Conservation (phyloP, 306 rosid genomes). For the Abrus precatorius region DNA sequence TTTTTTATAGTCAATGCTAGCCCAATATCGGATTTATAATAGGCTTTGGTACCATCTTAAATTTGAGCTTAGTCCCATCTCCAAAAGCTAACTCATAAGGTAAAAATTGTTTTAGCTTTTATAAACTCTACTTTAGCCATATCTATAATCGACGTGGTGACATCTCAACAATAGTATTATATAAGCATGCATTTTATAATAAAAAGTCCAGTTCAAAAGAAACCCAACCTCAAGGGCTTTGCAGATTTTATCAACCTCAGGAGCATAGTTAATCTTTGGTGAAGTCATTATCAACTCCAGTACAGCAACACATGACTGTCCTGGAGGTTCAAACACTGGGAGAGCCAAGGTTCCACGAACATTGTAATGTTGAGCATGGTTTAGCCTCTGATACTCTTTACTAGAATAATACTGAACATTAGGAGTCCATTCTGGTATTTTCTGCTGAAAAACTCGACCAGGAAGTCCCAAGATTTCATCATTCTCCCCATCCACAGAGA, state of each 20-base stretch:
- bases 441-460: constrained; percentile 85
- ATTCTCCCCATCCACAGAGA: constrained; percentile 72
- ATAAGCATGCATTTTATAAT: constrained; percentile 5
- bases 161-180: too few species aligned
- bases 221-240: constrained; percentile 93
- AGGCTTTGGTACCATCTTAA: too few species aligned
- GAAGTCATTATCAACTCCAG: constrained; percentile 90
- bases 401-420: constrained; percentile 86
- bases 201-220: constrained; percentile 43
- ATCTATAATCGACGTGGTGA: too few species aligned
- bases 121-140: too few species aligned
- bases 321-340: constrained; percentile 82
- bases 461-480: constrained; percentile 78
- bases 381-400: constrained; percentile 78
- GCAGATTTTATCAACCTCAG: constrained; percentile 88
- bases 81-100: too few species aligned
- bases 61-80: too few species aligned
- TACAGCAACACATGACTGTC: constrained; percentile 83
- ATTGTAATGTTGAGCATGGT: constrained; percentile 78
- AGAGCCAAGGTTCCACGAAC: constrained; percentile 89
- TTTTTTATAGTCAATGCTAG: too few species aligned
- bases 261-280: constrained; percentile 79
- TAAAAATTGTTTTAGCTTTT: too few species aligned
- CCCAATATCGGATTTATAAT: too few species aligned
- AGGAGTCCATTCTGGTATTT: constrained; percentile 91